phyloP scores from a whole-genome alignment of 148 eudicot genomes.

The Camellia granthamiana region DNA sequence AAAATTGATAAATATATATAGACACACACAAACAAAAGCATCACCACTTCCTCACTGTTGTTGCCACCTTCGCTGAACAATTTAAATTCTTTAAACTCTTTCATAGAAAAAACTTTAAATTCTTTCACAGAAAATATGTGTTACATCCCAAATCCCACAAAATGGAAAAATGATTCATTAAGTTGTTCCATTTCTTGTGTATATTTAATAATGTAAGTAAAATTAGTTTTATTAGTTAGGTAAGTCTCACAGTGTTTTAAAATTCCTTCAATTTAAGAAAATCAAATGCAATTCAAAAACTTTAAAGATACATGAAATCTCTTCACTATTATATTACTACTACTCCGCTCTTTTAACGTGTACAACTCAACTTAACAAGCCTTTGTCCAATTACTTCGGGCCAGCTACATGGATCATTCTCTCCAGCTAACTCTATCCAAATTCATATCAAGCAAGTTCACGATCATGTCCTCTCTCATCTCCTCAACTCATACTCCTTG shows the following conservation, averaged over 20 bases:
- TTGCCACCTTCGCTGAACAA: neutral
- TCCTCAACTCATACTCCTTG: no score
- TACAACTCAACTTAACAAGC: no score
- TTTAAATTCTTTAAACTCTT: no score
- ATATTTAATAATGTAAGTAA: neutral
- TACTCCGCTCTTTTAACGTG: no score
- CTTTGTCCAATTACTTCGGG: no score
- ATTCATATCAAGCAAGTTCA: no score
- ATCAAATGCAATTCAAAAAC: neutral
- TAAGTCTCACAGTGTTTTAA: neutral
- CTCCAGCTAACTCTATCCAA: no score
- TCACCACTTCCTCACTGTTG: neutral
- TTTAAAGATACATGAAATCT: neutral
- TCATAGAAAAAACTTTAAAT: no score
- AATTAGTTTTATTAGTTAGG: neutral
- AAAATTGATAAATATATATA: no score
- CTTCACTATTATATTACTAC: neutral
- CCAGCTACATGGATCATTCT: no score
- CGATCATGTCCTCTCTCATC: no score
- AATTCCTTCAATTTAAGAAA: neutral
- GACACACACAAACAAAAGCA: neutral
- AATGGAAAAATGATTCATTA: neutral
- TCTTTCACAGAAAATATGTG: neutral
- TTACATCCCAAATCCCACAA: neutral
- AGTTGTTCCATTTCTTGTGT: neutral